Percentiles rank a stretch among this genome's conserved stretches.
phyloP scores from a whole-genome alignment of 2,329 filamentous ascomycete species.

The Colletotrichum falcatum region DNA sequence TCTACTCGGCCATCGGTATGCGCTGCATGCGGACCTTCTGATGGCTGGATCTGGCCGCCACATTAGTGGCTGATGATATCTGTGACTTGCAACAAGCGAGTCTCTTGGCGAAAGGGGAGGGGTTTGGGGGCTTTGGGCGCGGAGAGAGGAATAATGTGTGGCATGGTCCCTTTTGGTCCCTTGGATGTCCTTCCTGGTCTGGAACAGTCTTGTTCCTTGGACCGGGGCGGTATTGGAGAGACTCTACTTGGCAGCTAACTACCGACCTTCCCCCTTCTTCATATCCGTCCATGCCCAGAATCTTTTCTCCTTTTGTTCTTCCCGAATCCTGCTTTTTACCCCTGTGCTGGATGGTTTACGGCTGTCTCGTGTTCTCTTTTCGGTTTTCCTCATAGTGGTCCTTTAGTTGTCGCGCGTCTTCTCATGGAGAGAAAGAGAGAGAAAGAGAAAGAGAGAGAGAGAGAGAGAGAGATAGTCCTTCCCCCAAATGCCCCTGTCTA shows the following conservation, averaged over 20 bases:
- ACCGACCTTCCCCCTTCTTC: constrained; percentile 32
- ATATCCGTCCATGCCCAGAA: constrained; percentile 31
- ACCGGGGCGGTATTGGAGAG: constrained; percentile 19
- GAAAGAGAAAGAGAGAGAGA: constrained; percentile 38
- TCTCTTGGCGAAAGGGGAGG: constrained; percentile 50
- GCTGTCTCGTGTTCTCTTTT: constrained; percentile 42
- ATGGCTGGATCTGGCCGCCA: constrained; percentile 39
- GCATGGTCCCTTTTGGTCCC: constrained; percentile 47
- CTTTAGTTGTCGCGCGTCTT: constrained; percentile 38
- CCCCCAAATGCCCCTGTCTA: constrained; percentile 40
- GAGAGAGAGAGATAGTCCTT: constrained; percentile 39
- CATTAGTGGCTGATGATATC: constrained; percentile 51
- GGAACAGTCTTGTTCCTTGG: constrained; percentile 17
- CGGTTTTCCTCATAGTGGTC: constrained; percentile 41
- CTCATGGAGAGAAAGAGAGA: constrained; percentile 39
- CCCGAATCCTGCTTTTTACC: constrained; percentile 36
- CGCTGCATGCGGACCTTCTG: constrained; percentile 24
- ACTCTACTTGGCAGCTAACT: constrained; percentile 36
- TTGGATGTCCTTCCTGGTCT: constrained; percentile 35
- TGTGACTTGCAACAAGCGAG: constrained; percentile 41
- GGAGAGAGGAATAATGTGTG: constrained; percentile 54
- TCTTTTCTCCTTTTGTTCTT: constrained; percentile 35
- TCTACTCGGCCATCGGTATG: constrained; percentile 25
- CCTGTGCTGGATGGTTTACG: constrained; percentile 42
- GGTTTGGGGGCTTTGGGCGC: constrained; percentile 51